Evolutionary conservation across 148 eudicot species (phyloP), one percentile per base, ranked within the genome.

Genomic region (Heliamphora exappendiculata): DNA sequence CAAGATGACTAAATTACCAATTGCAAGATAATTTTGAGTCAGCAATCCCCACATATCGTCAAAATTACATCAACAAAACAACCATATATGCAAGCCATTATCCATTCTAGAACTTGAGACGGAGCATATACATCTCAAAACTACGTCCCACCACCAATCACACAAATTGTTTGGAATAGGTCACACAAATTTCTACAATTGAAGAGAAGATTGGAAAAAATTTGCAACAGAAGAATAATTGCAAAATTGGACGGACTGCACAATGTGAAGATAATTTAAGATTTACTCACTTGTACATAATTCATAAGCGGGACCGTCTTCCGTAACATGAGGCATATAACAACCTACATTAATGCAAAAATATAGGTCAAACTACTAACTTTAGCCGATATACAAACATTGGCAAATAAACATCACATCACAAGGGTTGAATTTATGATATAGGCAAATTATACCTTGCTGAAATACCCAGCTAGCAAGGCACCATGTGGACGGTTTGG

Each of bases 261-360:
- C 10, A 17, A 57, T 28, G 39, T 41, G 69, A 37, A 77, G 62
- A 41, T 28, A 10, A 55, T 41, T 39, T 22, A 34, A 57, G 26
- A 55, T 59, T 42, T 31, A 86, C 89, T 82, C 73, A 95, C 99
- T 85, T 95, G 93, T 57, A 95, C 99, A 86, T 92, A 95, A 81
- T 89, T 95, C 93, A 95, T 89, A 24, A 95, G 91, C 28, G 94
- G 88, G 70, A 85, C 83, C 29, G 97, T 91, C 90, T 91, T 95
- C 82, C 99, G 89, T 79, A 91, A 59, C 97, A 95, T 91, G 78
- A 95, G 96, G 85, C 97, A 92, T 75, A 91, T 90, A 70, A 95
- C 96, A 79, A 95, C 97, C 99, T 95, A 73, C 41, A 60, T 70
- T 47, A 47, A 14, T 67, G 54, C 41, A 78, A 36, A 59, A 7